Base-by-base conservation (phyloP, 2,329 filamentous ascomycete genomes). In the Thermothelomyces thermophilus region DNA sequence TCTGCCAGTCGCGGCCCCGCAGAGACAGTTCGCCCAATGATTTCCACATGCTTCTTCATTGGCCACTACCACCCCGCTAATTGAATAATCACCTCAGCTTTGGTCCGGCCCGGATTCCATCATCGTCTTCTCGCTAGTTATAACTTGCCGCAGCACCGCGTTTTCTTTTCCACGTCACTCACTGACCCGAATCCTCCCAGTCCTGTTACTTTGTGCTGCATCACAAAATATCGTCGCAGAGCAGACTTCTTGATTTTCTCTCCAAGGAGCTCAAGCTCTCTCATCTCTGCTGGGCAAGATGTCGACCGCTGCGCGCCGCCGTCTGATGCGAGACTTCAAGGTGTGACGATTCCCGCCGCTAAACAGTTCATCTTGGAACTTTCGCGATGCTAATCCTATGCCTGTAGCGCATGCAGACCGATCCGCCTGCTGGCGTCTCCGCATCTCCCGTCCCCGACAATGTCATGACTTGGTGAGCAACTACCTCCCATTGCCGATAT, bases 321-420 rank as follows among this genome's bases (percentile, higher is more conserved):
- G 93, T 67, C 77, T 98, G 69, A 97, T 98, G 93, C 87, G 93
- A 69, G 93, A 97, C 76, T 97, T 97, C 81, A 97, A 97, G 86
- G 90, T 94, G 60, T 51, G 51, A 49, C 46, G 31, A 42, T 41
- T 40, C 37, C 24, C 28, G 48, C 44, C n/a, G 31, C 33, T 50
- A 39, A 40, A 20, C 6, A 11, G 14, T 17, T 16, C n/a, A 14
- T 24, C 37, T 26, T 14, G 44, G 24, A 14, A 3, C 17, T 19
- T 51, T n/a, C 19, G 31, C 5, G 35, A 49, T 54, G 52, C 46
- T 58, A 22, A 54, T 46, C 8, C 4, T 5, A 17, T 20, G 5
- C 13, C 3, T 48, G 48, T 66, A 95, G 90, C 90, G 93, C 70
- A 98, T 98, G 91, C 93, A 98, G 74, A 97, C 91, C 40, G 93